phyloP scores from a whole-genome alignment of 179 eudicot species.

The Drosera spatulata region DNA sequence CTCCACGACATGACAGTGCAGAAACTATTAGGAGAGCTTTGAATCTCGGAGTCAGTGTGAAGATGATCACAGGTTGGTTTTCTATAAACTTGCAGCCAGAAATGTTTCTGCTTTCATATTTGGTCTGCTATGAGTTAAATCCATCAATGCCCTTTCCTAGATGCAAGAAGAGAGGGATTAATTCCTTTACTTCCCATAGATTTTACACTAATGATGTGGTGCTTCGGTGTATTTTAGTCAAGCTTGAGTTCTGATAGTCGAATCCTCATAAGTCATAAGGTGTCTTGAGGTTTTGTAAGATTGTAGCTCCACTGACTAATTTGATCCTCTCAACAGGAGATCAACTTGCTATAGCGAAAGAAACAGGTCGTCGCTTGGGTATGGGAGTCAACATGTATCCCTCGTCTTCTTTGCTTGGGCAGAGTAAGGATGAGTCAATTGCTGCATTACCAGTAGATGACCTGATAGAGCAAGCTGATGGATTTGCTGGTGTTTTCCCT shows the following conservation, averaged over 20 bases:
- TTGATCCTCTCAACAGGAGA: constrained; percentile 33
- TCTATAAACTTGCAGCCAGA: neutral
- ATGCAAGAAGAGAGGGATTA: too few relatives aligned
- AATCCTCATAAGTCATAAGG: too few relatives aligned
- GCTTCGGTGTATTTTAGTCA: too few relatives aligned
- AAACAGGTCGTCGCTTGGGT: constrained; percentile 83
- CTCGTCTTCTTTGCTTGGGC: constrained; percentile 67
- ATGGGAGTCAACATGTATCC: constrained; percentile 98
- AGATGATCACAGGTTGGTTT: constrained; percentile 71
- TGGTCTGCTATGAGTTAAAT: too few relatives aligned
- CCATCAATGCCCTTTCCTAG: too few relatives aligned
- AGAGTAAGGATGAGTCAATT: constrained; percentile 65
- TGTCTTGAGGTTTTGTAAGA: neutral
- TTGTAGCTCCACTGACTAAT: constrained; percentile 2
- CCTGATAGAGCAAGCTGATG: constrained; percentile 86
- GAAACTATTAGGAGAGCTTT: constrained; percentile 71
- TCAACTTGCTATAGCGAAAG: constrained; percentile 82
- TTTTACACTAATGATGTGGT: too few relatives aligned
- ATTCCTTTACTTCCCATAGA: too few relatives aligned
- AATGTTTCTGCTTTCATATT: too few relatives aligned
- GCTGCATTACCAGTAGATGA: constrained; percentile 75
- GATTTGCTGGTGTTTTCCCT: constrained; percentile 91
- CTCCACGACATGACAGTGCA: constrained; percentile 85
- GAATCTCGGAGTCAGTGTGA: constrained; percentile 73
- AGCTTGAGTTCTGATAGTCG: too few relatives aligned